phyloP scores from a whole-genome alignment of 257 asterid species.

The Capsicum chinense region DNA sequence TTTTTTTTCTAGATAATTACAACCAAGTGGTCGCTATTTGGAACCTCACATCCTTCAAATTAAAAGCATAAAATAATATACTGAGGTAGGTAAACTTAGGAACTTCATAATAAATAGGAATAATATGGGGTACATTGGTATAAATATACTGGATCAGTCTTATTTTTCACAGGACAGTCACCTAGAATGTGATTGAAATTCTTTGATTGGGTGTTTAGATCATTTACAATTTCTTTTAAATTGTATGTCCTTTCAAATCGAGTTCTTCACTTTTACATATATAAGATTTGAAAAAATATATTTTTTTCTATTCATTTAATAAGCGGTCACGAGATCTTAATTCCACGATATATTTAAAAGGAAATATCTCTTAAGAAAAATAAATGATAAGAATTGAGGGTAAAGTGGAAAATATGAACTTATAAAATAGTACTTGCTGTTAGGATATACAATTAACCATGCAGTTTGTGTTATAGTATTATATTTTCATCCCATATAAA shows the following conservation, averaged over 20 bases:
- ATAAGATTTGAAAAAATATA: neutral
- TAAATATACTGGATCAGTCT: neutral
- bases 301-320: neutral
- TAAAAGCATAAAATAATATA: neutral
- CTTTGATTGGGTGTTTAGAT: neutral
- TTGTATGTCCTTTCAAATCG: no score
- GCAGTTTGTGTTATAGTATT: no score
- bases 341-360: neutral
- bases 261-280: neutral
- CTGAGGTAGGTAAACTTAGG: neutral
- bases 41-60: neutral
- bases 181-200: neutral
- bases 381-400: neutral
- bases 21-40: neutral
- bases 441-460: no score
- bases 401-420: neutral
- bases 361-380: neutral
- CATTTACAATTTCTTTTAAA: neutral
- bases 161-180: neutral
- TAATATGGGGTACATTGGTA: neutral
- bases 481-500: no score
- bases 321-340: neutral
- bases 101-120: neutral
- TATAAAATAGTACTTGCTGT: neutral
- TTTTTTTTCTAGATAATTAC: neutral